Base-by-base conservation (phyloP, 129 eudicot species). In the Tanacetum coccineum region DNA sequence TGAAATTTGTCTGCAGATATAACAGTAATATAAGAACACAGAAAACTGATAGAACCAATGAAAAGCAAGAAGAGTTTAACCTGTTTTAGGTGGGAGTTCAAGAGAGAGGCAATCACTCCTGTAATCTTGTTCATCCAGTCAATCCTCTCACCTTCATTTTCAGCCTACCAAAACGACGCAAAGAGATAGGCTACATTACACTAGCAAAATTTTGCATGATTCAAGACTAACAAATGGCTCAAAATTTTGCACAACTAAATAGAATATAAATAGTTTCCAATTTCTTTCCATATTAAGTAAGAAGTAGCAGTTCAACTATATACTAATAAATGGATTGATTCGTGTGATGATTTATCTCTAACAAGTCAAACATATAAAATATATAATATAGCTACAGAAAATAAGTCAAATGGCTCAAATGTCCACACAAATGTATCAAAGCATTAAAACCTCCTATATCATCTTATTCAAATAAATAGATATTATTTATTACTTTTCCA, bases 81-180 rank as follows among this genome's bases (percentile, higher is more conserved):
- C 95, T 88, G 88, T 67, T 87, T 81, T 70, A 94, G 70, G 17
- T 89, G 99, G 71, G 93, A 82, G 80, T 81, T 94, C 76, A 94
- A 79, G 68, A 94, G 96, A 66, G 95, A 82, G 3, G 95, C 82
- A 62, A 94, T 94, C 45, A 87, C 99, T 73, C 99, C 97, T 6
- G 84, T 79, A 62, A 84, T 87, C 72, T 94, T 89, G 79, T 82
- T 87, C 87, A 94, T 80, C 99, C 99, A 94, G 75, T 94, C 99
- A 69, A 77, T 69, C 76, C 99, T 84, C 60, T 94, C 99, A 62
- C 88, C 95, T 72, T 94, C 99, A 79, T 72, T 89, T 81, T 94
- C 99, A 80, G 99, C 99, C 99, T 93, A 82, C 72, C 51, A 57
- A 85, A 70, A 65, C 69, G 70, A 72, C 57, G 26, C 48, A 58